Percentiles rank a stretch among this genome's conserved stretches.
Evolutionary conservation across 2,329 filamentous ascomycete genomes (phyloP).

Genomic region (Cercospora janseana): DNA sequence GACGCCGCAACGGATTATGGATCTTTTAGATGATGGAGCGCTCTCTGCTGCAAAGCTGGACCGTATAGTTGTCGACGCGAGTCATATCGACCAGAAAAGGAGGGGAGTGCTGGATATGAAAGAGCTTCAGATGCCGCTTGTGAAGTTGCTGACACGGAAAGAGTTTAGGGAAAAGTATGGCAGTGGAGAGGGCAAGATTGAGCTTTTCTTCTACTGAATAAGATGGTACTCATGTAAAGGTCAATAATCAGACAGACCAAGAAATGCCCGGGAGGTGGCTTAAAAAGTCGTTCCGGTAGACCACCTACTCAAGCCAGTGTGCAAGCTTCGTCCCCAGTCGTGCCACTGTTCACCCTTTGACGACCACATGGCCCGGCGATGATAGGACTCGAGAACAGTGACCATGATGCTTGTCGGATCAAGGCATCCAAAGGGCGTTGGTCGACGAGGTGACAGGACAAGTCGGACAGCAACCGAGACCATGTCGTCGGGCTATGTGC

Average conservation of each 20-base stretch:
- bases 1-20: slow-evolving; percentile 77
- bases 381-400: no score
- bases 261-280: no score
- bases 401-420: no score
- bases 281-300: no score
- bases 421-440: no score
- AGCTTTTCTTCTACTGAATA: slow-evolving; percentile 63
- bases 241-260: no score
- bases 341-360: no score
- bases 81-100: slow-evolving; percentile 93
- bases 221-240: slow-evolving; percentile 1
- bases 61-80: slow-evolving; percentile 83
- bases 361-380: no score
- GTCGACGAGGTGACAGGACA: neutral
- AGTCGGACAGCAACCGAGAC: neutral
- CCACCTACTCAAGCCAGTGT: no score
- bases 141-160: slow-evolving; percentile 67
- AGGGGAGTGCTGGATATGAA: slow-evolving; percentile 92
- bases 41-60: slow-evolving; percentile 69
- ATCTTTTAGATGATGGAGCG: slow-evolving; percentile 76
- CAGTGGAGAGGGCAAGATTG: slow-evolving; percentile 50
- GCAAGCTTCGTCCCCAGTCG: no score
- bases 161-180: slow-evolving; percentile 71
- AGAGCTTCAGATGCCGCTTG: slow-evolving; percentile 79
- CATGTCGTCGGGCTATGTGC: slow-evolving; percentile 11